Percentiles rank a stretch among this genome's conserved stretches.
phyloP scores from a whole-genome alignment of 2,329 filamentous ascomycete species.

The Pseudofabraea citricarpa region DNA sequence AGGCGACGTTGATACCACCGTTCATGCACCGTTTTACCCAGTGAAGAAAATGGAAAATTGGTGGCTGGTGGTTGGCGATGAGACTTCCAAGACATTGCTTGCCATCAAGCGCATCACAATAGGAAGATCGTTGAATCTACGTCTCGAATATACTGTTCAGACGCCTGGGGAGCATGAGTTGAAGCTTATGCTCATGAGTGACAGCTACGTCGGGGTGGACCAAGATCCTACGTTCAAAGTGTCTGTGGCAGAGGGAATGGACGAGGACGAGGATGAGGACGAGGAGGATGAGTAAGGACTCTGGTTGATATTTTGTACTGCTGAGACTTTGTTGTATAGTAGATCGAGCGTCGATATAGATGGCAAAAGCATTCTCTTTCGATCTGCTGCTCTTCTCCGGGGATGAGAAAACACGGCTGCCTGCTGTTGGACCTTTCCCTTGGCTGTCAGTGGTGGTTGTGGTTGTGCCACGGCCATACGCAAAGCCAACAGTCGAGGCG shows the following conservation, averaged over 20 bases:
- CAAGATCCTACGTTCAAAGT: slow-evolving; percentile 89
- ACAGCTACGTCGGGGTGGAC: slow-evolving; percentile 95
- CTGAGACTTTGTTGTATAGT: slow-evolving; percentile 25
- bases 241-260: slow-evolving; percentile 85
- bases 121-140: slow-evolving; percentile 69
- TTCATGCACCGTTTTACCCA: slow-evolving; percentile 95
- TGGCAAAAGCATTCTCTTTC: slow-evolving; percentile 15
- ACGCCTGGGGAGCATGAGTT: slow-evolving; percentile 79
- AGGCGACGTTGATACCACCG: slow-evolving; percentile 70
- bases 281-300: slow-evolving; percentile 44
- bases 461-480: slow-evolving; percentile 18
- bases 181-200: slow-evolving; percentile 93
- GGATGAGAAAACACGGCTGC: slow-evolving; percentile 6
- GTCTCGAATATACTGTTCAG: slow-evolving; percentile 84
- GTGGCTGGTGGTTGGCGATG: slow-evolving; percentile 96
- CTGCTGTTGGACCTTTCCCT: slow-evolving; percentile 16
- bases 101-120: slow-evolving; percentile 95
- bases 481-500: slow-evolving; percentile 9
- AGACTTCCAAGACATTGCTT: slow-evolving; percentile 79
- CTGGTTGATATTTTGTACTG: neutral
- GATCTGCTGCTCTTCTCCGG: slow-evolving; percentile 3
- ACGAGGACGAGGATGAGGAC: slow-evolving; percentile 85
- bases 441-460: slow-evolving; percentile 23
- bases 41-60: slow-evolving; percentile 92
- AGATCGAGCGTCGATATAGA: slow-evolving; percentile 23